Conservation (phyloP, 2,329 filamentous ascomycete species). For the Claviceps maximensis region DNA sequence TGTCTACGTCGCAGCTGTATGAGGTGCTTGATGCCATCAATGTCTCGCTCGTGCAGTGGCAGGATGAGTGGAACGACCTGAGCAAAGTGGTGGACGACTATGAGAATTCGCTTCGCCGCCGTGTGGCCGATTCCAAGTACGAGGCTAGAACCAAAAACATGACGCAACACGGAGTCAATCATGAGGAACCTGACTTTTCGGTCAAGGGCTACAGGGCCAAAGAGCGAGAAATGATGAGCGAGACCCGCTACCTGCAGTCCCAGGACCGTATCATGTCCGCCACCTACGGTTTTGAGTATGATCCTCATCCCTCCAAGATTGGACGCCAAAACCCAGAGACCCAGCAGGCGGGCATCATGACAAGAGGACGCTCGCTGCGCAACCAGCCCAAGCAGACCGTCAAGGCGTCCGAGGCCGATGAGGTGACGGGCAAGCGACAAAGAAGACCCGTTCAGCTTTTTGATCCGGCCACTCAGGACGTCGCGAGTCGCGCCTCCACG, state of each 20-base stretch:
- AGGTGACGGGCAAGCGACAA: slow-evolving; percentile 39
- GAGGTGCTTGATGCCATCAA: slow-evolving; percentile 31
- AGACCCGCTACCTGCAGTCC: slow-evolving; percentile 33
- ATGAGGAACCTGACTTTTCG: slow-evolving; percentile 38
- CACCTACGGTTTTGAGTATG: slow-evolving; percentile 48
- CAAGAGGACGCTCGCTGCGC: slow-evolving; percentile 38
- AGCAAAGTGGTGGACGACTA: slow-evolving; percentile 41
- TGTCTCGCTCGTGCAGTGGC: slow-evolving; percentile 34
- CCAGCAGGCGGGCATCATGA: slow-evolving; percentile 37
- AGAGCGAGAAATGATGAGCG: slow-evolving; percentile 28
- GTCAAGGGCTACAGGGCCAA: slow-evolving; percentile 40
- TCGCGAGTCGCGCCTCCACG: slow-evolving; percentile 37
- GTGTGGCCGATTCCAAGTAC: slow-evolving; percentile 33
- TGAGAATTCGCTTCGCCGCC: slow-evolving; percentile 41
- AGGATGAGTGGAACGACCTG: slow-evolving; percentile 39
- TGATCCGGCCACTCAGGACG: slow-evolving; percentile 36
- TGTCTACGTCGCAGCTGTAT: slow-evolving; percentile 33
- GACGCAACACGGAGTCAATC: slow-evolving; percentile 25
- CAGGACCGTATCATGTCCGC: slow-evolving; percentile 47
- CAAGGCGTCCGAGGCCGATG: slow-evolving; percentile 42
- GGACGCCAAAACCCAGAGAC: slow-evolving; percentile 45
- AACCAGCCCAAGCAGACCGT: slow-evolving; percentile 44
- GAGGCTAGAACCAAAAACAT: slow-evolving; percentile 31
- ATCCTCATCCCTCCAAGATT: slow-evolving; percentile 42
- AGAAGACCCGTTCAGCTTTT: slow-evolving; percentile 38